Evolutionary conservation across 768 basidiomycete species (phyloP), one percentile per base, ranked within the genome.

Genomic region (Butyriboletus loyo): DNA sequence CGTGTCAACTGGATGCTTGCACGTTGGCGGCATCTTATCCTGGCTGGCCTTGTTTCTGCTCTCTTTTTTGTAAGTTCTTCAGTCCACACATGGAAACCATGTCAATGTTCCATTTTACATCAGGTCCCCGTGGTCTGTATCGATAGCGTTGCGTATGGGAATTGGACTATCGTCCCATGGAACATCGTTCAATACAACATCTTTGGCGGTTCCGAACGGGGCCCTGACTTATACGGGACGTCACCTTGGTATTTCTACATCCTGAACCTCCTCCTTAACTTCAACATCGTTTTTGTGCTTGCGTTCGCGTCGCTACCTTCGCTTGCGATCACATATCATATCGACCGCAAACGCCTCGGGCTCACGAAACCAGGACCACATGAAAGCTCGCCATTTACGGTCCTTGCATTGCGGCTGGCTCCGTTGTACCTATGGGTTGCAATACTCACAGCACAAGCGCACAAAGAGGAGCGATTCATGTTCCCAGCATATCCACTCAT

Each of bases 381-480:
- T 51, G 79, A 80, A 73, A 92, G 82, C 63, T 92, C 89, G 17
- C 92, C 92, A 0, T 93, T 87, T 62, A 86, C 81, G 1, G 68
- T 92, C 40, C 73, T 98, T 41, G 80, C 78, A 5, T 68, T 96
- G 49, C 80, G 94, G 34, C 75, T 98, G n/a, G 69, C 79, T n/a
- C 93, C 93, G 1, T 75, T 96, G 55, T 98, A 98, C 71, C 58
- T 98, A n/a, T 98, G 97, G 96, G 62, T 86, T 41, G 80, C 71
- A 1, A 86, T 97, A 55, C 73, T 99, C 58, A 84, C 83, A 5
- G 59, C 76, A 3, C 96, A 98, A 72, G 74, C 87, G 1, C 97
- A 99, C 72, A 99, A 99, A 72, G 97, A 99, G 71, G 97, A 99
- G 66, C 80, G 97, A n/a, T 99, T 99, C 74, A 89, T 98, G 85